A percentile compares a stretch with the other conserved stretches of the same genome.
Conservation (phyloP, 108 stramenopile species). For the Skeletonema grethae region DNA sequence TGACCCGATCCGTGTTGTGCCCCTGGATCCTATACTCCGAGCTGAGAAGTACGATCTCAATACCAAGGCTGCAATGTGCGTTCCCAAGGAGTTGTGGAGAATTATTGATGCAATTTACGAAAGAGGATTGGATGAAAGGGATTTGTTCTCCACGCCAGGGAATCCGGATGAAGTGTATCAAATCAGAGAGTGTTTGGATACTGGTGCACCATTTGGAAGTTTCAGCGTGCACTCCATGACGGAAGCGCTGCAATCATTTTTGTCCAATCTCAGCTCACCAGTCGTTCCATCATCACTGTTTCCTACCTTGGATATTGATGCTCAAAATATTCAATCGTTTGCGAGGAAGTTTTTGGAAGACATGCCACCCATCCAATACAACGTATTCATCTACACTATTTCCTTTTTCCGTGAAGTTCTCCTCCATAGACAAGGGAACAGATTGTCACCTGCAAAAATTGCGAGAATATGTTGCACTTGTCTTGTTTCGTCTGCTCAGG, state of each 20-base stretch:
- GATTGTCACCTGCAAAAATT: conserved; percentile 75
- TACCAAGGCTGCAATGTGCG: conserved; percentile 74
- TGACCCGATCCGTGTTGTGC: conserved; percentile 88
- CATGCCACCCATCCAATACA: conserved; percentile 92
- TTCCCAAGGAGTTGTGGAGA: conserved; percentile 97
- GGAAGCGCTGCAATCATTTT: conserved; percentile 77
- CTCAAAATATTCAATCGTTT: conserved; percentile 77
- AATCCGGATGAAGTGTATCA: conserved; percentile 72
- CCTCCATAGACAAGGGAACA: conserved; percentile 67
- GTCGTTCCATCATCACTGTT: conserved; percentile 80
- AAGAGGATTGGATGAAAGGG: conserved; percentile 80
- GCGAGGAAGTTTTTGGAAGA: conserved; percentile 85
- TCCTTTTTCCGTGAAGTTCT: conserved; percentile 95
- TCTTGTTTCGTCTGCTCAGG: conserved; percentile 63
- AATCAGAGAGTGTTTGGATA: conserved; percentile 91
- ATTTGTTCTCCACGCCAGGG: conserved; percentile 84
- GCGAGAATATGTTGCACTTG: conserved; percentile 78
- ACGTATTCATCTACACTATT: conserved; percentile 96
- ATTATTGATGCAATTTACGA: conserved; percentile 93
- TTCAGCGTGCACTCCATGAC: conserved; percentile 82
- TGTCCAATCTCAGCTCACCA: conserved; percentile 81
- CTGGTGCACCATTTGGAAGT: conserved; percentile 68
- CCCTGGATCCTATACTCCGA: conserved; percentile 79
- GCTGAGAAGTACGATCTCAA: conserved; percentile 67
- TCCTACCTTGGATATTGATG: conserved; percentile 85